A percentile compares a stretch with the other conserved stretches of the same genome.
phyloP scores from a whole-genome alignment of 176 grass and related monocot species.

The Oryza glumipatula region DNA sequence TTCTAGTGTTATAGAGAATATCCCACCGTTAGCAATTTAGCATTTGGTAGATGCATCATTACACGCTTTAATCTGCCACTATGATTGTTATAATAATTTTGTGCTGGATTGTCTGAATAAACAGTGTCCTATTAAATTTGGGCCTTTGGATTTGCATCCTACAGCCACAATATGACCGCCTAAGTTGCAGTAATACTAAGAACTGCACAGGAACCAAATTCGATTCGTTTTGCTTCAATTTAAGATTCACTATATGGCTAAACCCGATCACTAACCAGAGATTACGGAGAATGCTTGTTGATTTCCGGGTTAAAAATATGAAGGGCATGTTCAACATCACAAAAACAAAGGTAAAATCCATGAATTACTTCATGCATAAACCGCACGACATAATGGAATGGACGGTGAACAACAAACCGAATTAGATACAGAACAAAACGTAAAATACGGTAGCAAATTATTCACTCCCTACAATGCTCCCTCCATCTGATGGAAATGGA shows the following conservation, averaged over 20 bases:
- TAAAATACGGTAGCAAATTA: slow-evolving; percentile 49
- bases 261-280: not conserved
- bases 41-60: not conserved
- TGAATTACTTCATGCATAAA: slow-evolving; percentile 27
- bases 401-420: not conserved
- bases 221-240: not conserved
- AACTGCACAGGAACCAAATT: too few relatives aligned
- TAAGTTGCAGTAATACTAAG: too few relatives aligned
- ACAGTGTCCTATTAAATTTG: too few relatives aligned
- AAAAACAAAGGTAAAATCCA: not conserved
- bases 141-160: too few relatives aligned
- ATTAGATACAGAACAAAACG: slow-evolving; percentile 39
- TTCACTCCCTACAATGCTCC: slow-evolving; percentile 35
- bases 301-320: not conserved
- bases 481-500: not conserved
- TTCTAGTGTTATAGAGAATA: slow-evolving; percentile 1
- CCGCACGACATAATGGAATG: not conserved
- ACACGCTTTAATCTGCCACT: not conserved
- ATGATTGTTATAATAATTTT: too few relatives aligned
- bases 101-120: too few relatives aligned
- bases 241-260: not conserved
- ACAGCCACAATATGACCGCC: too few relatives aligned
- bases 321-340: not conserved
- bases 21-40: too few relatives aligned
- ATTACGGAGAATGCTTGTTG: not conserved